phyloP scores from a whole-genome alignment of 1,284 basidiomycete genomes.

The Austropuccinia psidii region DNA sequence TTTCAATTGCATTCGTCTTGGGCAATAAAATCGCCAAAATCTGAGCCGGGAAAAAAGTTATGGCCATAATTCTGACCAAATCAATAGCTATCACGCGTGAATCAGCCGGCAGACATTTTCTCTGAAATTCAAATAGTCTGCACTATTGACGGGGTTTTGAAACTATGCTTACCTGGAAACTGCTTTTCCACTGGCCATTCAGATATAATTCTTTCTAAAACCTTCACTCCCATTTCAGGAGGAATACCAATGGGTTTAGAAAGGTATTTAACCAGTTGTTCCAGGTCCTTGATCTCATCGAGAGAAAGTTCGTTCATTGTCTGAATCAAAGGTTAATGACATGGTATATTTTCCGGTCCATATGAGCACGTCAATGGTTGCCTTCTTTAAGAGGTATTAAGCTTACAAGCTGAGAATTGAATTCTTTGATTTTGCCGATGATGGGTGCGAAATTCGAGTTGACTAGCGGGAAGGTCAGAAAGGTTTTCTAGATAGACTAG shows the following conservation, averaged over 20 bases:
- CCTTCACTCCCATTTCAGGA: background rate
- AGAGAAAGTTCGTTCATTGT: background rate
- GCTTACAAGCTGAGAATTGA: conserved; percentile 25
- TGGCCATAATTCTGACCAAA: conserved; percentile 6
- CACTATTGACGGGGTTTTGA: background rate
- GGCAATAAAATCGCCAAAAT: conserved; percentile 4
- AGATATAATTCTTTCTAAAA: conserved; percentile 16
- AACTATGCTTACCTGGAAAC: conserved; percentile 21
- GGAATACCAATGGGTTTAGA: background rate
- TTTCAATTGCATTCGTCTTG: background rate
- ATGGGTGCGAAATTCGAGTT: conserved; percentile 18
- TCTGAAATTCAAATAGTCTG: too few relatives aligned
- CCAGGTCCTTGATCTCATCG: background rate
- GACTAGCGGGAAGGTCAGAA: conserved; percentile 27
- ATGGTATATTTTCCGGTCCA: background rate
- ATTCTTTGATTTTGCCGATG: conserved; percentile 24
- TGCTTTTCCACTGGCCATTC: conserved; percentile 18
- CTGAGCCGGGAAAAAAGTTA: conserved; percentile 1
- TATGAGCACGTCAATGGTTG: background rate
- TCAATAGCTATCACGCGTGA: conserved; percentile 26
- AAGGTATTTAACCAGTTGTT: conserved; percentile 7
- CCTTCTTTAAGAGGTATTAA: background rate
- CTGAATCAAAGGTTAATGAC: background rate
- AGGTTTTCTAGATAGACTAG: background rate
- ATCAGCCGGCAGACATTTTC: too few relatives aligned